These are phyloP conservation scores for Chrysochromulina tobinii DNA, from an alignment of 78 protist species.

Conservation along the genomic window DNA sequence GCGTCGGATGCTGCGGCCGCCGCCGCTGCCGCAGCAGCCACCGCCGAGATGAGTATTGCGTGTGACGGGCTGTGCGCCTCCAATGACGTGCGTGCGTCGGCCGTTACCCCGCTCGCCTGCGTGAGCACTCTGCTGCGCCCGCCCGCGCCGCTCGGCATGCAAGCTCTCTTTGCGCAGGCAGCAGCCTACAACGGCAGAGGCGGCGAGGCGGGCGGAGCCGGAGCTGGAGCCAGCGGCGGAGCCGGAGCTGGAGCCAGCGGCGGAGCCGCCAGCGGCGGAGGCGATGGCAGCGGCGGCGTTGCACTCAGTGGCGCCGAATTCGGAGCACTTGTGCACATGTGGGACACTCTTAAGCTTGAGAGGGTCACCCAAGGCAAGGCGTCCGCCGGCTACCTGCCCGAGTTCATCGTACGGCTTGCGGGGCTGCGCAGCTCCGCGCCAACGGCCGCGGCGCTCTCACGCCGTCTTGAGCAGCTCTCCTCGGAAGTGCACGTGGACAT, in stretches of 20 bases:
- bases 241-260: no score
- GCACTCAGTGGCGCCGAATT: not conserved
- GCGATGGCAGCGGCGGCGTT: not conserved
- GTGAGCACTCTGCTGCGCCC: not conserved
- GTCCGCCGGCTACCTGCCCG: not conserved
- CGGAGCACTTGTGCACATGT: not conserved
- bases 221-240: not conserved
- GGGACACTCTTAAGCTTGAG: not conserved
- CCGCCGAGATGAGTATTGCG: not conserved
- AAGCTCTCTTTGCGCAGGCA: not conserved
- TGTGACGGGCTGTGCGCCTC: constrained; percentile 6
- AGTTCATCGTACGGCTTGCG: not conserved
- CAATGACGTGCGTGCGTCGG: not conserved
- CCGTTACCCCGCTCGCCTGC: not conserved
- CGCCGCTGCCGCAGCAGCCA: not conserved
- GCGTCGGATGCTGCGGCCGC: not conserved
- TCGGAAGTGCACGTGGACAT: not conserved
- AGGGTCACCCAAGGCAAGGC: not conserved
- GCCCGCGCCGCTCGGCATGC: not conserved
- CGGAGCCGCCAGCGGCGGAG: not conserved
- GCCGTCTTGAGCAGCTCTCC: not conserved
- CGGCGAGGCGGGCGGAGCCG: not conserved
- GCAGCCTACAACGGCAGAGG: not conserved
- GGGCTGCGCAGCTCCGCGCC: not conserved
- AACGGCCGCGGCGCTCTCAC: not conserved